Evolutionary conservation across 2,329 filamentous ascomycete species (phyloP).

Genomic region (Phyllosticta citribraziliensis): DNA sequence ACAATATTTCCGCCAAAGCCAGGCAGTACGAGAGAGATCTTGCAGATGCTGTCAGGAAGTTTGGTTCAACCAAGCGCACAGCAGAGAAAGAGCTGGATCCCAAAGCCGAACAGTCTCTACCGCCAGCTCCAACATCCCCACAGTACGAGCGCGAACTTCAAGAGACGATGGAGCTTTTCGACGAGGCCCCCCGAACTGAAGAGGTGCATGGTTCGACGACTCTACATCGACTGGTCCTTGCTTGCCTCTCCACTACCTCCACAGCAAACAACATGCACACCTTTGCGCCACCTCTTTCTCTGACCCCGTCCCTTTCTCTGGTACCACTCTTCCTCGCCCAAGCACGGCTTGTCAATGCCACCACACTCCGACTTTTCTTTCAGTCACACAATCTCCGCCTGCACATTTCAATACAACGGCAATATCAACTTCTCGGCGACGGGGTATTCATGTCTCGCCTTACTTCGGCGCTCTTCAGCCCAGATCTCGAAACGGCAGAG

Average conservation of each 20-base stretch:
- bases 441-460: slow-evolving; percentile 73
- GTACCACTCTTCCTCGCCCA: slow-evolving; percentile 65
- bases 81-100: background rate
- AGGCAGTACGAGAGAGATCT: slow-evolving; percentile 39
- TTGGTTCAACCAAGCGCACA: slow-evolving; percentile 16
- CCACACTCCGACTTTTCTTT: slow-evolving; percentile 70
- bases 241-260: background rate
- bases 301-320: slow-evolving; percentile 61
- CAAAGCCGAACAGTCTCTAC: background rate
- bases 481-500: slow-evolving; percentile 71
- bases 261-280: slow-evolving; percentile 2
- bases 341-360: slow-evolving; percentile 64
- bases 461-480: slow-evolving; percentile 74
- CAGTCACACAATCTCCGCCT: slow-evolving; percentile 58
- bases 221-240: slow-evolving; percentile 9
- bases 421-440: slow-evolving; percentile 77
- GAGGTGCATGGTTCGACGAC: background rate
- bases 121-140: slow-evolving; percentile 10
- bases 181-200: background rate
- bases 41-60: slow-evolving; percentile 21
- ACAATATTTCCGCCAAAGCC: slow-evolving; percentile 52
- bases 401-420: slow-evolving; percentile 65
- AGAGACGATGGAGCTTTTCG: slow-evolving; percentile 4
- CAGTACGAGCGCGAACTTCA: background rate
- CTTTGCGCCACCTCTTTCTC: slow-evolving; percentile 45